Percentiles rank a stretch among this genome's conserved stretches.
Evolutionary conservation across 768 basidiomycete species (phyloP).

Genomic region (Aureoboletus auriporus): DNA sequence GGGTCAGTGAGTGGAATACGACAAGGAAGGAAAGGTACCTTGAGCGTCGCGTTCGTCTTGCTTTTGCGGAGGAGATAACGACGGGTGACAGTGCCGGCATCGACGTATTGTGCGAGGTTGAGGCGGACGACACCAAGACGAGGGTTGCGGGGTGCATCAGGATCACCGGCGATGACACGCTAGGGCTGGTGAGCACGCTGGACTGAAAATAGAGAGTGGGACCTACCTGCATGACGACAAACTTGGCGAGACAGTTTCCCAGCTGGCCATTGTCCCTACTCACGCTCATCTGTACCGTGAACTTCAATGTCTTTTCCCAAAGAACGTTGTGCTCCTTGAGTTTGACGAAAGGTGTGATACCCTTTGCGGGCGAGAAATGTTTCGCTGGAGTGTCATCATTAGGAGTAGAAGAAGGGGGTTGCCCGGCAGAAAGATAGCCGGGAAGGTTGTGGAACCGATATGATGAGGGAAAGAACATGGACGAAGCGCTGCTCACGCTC

Average conservation of each 20-base stretch:
- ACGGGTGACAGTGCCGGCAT: constrained; percentile 52
- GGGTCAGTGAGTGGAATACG: not conserved
- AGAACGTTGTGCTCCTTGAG: constrained; percentile 62
- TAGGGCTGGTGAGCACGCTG: constrained; percentile 26
- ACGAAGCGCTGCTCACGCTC: constrained; percentile 20
- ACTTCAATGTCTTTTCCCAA: constrained; percentile 58
- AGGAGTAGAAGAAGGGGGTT: not conserved
- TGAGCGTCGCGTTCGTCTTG: constrained; percentile 76
- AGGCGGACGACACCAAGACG: constrained; percentile 63
- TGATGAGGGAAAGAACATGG: constrained; percentile 8
- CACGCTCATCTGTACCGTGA: constrained; percentile 58
- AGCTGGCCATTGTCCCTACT: constrained; percentile 48
- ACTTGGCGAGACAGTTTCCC: constrained; percentile 55
- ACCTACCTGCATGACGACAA: constrained; percentile 55
- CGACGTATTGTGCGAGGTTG: constrained; percentile 73
- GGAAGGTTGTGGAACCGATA: constrained; percentile 8
- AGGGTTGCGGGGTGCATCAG: constrained; percentile 51
- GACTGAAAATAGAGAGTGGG: not conserved
- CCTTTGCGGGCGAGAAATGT: constrained; percentile 42
- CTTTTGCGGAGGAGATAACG: constrained; percentile 67
- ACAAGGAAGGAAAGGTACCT: constrained; percentile 36
- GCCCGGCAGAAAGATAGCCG: constrained; percentile 22
- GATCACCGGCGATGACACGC: constrained; percentile 55
- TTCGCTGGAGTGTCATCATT: not conserved
- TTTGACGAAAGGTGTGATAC: constrained; percentile 55